Percentiles rank a stretch among this genome's conserved stretches.
Conservation (phyloP, 1,284 basidiomycete genomes). For the Omphalotus olearius region DNA sequence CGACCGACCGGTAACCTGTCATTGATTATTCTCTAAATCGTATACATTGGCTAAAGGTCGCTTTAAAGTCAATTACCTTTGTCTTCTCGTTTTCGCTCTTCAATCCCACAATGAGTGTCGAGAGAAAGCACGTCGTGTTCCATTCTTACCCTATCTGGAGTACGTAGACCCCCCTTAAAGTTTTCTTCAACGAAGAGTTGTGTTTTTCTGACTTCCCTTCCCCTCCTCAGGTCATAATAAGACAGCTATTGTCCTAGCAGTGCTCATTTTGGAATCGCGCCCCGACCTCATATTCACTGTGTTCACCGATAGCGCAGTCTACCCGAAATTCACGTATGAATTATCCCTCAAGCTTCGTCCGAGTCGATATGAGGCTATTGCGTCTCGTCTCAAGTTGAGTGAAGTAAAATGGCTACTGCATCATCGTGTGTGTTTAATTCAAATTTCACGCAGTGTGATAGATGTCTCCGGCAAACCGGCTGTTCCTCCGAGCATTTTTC, state of each 20-base stretch:
- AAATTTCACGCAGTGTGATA: neutral
- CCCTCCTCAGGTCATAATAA: constrained; percentile 7
- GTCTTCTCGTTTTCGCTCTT: too few relatives aligned
- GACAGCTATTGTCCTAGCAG: constrained; percentile 1
- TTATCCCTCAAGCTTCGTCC: neutral
- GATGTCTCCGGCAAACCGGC: neutral
- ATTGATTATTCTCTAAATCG: too few relatives aligned
- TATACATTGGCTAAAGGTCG: too few relatives aligned
- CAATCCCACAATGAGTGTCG: too few relatives aligned
- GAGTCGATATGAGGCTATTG: neutral
- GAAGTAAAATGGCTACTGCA: neutral
- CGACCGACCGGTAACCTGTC: too few relatives aligned
- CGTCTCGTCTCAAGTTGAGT: neutral
- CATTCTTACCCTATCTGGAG: neutral
- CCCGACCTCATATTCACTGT: neutral
- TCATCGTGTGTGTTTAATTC: neutral
- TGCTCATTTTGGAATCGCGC: neutral
- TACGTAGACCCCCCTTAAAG: neutral
- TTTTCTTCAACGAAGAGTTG: neutral
- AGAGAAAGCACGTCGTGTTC: neutral
- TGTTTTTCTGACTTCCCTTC: neutral
- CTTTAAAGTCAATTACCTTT: too few relatives aligned
- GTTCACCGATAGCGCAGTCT: neutral
- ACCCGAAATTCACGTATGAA: neutral
- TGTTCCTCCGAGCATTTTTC: neutral